phyloP scores from a whole-genome alignment of 2,329 filamentous ascomycete genomes.

The Aspergillus aculeatinus region DNA sequence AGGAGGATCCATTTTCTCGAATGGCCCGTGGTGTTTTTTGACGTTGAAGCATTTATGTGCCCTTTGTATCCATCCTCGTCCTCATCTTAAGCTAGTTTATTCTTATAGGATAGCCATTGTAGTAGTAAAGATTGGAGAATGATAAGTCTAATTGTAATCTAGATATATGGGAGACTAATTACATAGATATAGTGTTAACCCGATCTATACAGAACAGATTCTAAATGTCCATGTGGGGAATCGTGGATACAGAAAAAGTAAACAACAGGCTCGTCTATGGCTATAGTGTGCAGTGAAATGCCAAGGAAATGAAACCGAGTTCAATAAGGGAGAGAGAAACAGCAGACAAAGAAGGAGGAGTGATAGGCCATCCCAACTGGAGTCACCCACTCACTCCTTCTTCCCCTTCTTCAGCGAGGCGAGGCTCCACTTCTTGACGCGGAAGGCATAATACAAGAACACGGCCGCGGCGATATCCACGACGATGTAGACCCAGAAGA shows the following conservation, averaged over 20 bases:
- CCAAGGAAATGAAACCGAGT: not conserved
- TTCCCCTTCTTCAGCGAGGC: constrained; percentile 18
- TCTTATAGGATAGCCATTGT: not conserved
- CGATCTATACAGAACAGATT: not conserved
- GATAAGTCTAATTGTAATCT: too few species aligned
- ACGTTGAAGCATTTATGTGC: not conserved
- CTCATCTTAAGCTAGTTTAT: too few species aligned
- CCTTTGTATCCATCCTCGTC: too few species aligned
- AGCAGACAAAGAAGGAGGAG: not conserved
- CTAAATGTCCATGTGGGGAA: not conserved
- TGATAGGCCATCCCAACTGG: not conserved
- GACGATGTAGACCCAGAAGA: constrained; percentile 58
- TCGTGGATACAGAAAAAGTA: not conserved
- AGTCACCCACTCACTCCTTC: not conserved
- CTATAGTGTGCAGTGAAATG: not conserved
- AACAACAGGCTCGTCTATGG: not conserved
- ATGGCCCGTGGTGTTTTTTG: not conserved
- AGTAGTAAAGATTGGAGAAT: not conserved
- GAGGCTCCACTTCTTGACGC: constrained; percentile 29
- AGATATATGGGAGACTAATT: not conserved
- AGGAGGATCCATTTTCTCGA: not conserved
- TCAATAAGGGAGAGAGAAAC: not conserved
- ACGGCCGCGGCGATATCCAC: constrained; percentile 58
- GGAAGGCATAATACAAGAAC: constrained; percentile 41
- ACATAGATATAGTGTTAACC: not conserved